These are phyloP conservation scores for Clarireedia sp. DNA, from an alignment of 2,329 filamentous ascomycete species.

Conservation along the genomic window DNA sequence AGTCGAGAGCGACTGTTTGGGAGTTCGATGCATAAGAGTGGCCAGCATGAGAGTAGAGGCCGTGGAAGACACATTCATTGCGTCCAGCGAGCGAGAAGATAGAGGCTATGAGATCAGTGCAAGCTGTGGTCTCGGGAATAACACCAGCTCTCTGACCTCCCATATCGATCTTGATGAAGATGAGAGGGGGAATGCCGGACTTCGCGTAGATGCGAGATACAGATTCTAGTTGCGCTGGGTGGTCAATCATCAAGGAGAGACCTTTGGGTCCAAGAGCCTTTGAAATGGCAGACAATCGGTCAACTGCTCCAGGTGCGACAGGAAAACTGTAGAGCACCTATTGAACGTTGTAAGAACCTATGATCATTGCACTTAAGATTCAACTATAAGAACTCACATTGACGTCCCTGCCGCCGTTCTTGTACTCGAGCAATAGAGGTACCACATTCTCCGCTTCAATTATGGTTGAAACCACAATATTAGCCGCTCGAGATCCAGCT, in stretches of 20 bases:
- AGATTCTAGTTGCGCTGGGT: conserved; percentile 50
- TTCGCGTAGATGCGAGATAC: conserved; percentile 36
- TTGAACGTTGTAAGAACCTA: neutral
- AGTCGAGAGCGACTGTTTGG: conserved; percentile 49
- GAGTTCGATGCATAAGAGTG: conserved; percentile 56
- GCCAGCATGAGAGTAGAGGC: conserved; percentile 67
- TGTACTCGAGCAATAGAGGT: conserved; percentile 51
- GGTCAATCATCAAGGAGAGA: conserved; percentile 62
- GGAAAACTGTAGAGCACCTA: conserved; percentile 56
- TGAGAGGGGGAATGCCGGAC: conserved; percentile 41
- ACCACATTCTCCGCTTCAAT: conserved; percentile 61
- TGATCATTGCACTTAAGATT: neutral
- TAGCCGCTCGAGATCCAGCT: conserved; percentile 34
- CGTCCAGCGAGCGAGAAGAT: conserved; percentile 37
- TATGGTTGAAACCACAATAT: conserved; percentile 68
- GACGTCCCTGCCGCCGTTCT: conserved; percentile 42
- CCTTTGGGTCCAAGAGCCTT: conserved; percentile 45
- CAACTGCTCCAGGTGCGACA: conserved; percentile 50
- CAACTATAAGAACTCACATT: conserved; percentile 42
- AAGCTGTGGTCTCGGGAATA: conserved; percentile 38
- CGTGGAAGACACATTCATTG: conserved; percentile 41
- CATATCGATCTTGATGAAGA: conserved; percentile 70
- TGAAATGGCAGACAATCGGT: conserved; percentile 51
- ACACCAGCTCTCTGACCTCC: conserved; percentile 66
- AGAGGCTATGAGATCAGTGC: conserved; percentile 38